phyloP scores from a whole-genome alignment of 2,329 filamentous ascomycete genomes.

The Phialocephala sp. region DNA sequence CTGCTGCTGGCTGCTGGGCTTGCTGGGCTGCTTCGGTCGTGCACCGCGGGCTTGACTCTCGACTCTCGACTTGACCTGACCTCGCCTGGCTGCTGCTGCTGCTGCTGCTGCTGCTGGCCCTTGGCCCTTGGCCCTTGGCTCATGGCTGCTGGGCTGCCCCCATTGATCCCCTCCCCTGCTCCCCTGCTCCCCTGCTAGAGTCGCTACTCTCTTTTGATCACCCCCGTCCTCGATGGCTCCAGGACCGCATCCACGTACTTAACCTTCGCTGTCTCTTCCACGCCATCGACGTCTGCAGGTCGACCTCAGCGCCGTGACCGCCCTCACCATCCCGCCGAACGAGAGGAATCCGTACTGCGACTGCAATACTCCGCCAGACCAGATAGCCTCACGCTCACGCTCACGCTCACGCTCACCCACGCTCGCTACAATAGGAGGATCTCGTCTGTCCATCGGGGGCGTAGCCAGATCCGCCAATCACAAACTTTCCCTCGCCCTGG shows the following conservation, averaged over 20 bases:
- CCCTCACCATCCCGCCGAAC: background rate
- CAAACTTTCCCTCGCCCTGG: constrained; percentile 14
- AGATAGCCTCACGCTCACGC: too few relatives aligned
- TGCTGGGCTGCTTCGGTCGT: background rate
- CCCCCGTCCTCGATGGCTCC: background rate
- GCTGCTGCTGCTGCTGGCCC: background rate
- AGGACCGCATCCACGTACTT: constrained; percentile 9
- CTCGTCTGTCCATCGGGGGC: background rate
- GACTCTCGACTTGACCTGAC: background rate
- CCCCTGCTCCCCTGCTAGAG: background rate
- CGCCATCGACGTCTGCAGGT: constrained; percentile 1
- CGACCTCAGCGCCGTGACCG: background rate
- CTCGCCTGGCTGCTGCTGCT: background rate
- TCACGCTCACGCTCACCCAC: background rate
- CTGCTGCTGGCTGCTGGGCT: too few relatives aligned
- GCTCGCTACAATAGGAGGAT: too few relatives aligned
- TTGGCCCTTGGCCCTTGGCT: too few relatives aligned
- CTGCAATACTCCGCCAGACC: too few relatives aligned
- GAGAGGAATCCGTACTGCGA: background rate
- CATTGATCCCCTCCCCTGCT: background rate
- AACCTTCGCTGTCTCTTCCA: constrained; percentile 8
- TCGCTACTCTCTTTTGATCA: background rate
- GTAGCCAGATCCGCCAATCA: constrained; percentile 10
- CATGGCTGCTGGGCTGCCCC: background rate
- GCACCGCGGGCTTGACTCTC: background rate